Conservation (phyloP, 1,284 basidiomycete genomes). For the Fomes fomentarius region DNA sequence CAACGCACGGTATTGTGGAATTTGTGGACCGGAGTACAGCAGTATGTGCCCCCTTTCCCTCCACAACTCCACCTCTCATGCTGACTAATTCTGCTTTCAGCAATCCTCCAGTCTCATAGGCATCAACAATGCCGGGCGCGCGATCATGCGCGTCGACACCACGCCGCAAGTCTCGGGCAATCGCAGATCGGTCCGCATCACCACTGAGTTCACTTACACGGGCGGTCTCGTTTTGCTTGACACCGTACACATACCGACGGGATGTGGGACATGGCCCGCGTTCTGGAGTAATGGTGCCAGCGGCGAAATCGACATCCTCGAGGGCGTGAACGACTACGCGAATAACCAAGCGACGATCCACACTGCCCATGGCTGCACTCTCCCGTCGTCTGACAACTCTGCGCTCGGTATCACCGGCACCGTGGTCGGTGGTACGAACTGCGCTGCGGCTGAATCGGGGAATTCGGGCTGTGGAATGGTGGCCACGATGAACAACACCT, state of each 20-base stretch:
- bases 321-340: slow-evolving; percentile 79
- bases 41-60: slow-evolving; percentile 43
- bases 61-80: slow-evolving; percentile 8
- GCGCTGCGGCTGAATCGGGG: slow-evolving; percentile 60
- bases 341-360: slow-evolving; percentile 84
- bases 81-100: slow-evolving; percentile 36
- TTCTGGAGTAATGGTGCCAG: slow-evolving; percentile 56
- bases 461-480: slow-evolving; percentile 75
- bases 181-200: slow-evolving; percentile 79
- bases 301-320: slow-evolving; percentile 89
- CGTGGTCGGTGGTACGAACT: slow-evolving; percentile 66
- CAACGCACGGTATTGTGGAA: slow-evolving; percentile 75
- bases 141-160: slow-evolving; percentile 84
- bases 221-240: slow-evolving; percentile 81
- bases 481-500: slow-evolving; percentile 51
- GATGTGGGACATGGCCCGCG: slow-evolving; percentile 85
- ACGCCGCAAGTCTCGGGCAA: slow-evolving; percentile 67
- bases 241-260: slow-evolving; percentile 88
- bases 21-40: slow-evolving; percentile 62
- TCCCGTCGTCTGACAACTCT: slow-evolving; percentile 53
- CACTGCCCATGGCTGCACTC: slow-evolving; percentile 71
- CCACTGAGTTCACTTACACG: slow-evolving; percentile 63
- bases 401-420: slow-evolving; percentile 58
- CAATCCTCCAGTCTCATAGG: slow-evolving; percentile 52
- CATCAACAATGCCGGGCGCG: slow-evolving; percentile 71